phyloP scores from a whole-genome alignment of 305 asterid genomes.

The Solanum chacoense region DNA sequence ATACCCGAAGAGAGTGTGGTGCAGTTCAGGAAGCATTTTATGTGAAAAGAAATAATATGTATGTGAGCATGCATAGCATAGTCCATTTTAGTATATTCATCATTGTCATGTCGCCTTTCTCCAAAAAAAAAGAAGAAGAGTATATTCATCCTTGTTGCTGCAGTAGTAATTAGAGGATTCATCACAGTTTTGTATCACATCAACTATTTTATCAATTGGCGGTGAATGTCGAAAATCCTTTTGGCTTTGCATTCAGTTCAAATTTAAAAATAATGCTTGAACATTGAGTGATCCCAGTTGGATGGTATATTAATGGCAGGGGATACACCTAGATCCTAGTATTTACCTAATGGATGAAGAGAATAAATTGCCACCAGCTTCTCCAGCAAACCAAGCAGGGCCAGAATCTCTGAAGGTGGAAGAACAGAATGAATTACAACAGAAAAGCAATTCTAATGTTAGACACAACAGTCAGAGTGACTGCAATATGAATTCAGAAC shows the following conservation, averaged over 20 bases:
- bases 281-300: constrained; percentile 2
- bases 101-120: not conserved
- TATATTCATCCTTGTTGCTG: not conserved
- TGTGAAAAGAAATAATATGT: not conserved
- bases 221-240: not conserved
- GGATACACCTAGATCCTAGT: constrained; percentile 96
- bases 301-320: constrained; percentile 38
- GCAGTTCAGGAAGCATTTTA: not conserved
- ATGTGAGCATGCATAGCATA: not conserved
- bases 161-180: not conserved
- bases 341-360: constrained; percentile 93
- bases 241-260: not conserved
- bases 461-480: constrained; percentile 17
- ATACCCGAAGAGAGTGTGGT: not conserved
- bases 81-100: not conserved
- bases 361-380: constrained; percentile 36
- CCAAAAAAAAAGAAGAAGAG: not conserved
- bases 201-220: not conserved
- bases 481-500: constrained; percentile 11
- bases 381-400: constrained; percentile 39
- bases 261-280: not conserved
- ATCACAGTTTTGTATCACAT: not conserved
- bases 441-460: constrained; percentile 19
- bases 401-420: constrained; percentile 24
- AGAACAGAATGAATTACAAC: constrained; percentile 26